Evolutionary conservation across 495 filamentous ascomycete species (phyloP).

Genomic region (Diplogelasinospora grovesii): DNA sequence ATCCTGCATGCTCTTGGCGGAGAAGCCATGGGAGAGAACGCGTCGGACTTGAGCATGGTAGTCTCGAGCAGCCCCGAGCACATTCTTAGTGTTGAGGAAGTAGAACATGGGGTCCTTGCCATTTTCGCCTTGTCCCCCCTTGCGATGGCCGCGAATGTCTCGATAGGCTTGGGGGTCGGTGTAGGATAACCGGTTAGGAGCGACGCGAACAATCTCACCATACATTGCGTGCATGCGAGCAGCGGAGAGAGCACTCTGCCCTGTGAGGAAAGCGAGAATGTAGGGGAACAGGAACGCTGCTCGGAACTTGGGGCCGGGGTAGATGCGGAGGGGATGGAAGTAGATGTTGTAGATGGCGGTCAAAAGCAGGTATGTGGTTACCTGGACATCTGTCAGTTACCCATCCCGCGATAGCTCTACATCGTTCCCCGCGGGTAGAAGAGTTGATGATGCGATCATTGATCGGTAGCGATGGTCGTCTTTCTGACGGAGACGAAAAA

Average conservation of each 20-base stretch:
- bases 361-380: too few species aligned
- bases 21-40: slow-evolving; percentile 45
- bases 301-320: slow-evolving; percentile 45
- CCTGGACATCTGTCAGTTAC: too few species aligned
- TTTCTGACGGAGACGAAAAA: too few species aligned
- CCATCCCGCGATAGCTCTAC: too few species aligned
- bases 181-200: slow-evolving; percentile 52
- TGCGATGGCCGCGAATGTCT: slow-evolving; percentile 50
- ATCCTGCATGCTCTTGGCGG: slow-evolving; percentile 34
- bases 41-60: slow-evolving; percentile 38
- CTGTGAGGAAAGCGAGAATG: slow-evolving; percentile 10
- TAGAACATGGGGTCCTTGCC: slow-evolving; percentile 32
- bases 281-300: slow-evolving; percentile 35
- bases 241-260: slow-evolving; percentile 12
- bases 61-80: slow-evolving; percentile 24
- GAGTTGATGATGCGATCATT: too few species aligned
- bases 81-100: slow-evolving; percentile 6
- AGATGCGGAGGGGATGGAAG: slow-evolving; percentile 43
- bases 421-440: too few species aligned
- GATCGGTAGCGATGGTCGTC: too few species aligned
- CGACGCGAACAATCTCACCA: slow-evolving; percentile 49
- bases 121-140: slow-evolving; percentile 22
- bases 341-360: slow-evolving; percentile 46
- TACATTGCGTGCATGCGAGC: slow-evolving; percentile 41
- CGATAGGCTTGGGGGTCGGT: slow-evolving; percentile 45